Conservation (phyloP, 192 early-diverging fungal species). For the Thoreauomyces humboldtii region DNA sequence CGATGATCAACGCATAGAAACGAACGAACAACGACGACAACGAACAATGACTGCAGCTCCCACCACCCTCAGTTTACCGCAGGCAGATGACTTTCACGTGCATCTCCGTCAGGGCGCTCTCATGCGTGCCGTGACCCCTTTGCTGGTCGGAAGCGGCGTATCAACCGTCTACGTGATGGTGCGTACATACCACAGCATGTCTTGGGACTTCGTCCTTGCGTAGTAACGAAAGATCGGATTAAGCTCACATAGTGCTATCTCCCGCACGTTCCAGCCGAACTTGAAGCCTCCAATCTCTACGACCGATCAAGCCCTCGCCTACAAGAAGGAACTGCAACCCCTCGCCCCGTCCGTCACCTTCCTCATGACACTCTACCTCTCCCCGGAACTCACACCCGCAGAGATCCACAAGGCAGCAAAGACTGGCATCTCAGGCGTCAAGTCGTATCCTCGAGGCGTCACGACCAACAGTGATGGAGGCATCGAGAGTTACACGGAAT, state of each 20-base stretch:
- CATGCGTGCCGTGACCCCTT: slow-evolving; percentile 86
- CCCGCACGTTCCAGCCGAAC: slow-evolving; percentile 70
- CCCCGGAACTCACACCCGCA: slow-evolving; percentile 81
- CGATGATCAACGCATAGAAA: too few relatives aligned
- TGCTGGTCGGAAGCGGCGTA: slow-evolving; percentile 75
- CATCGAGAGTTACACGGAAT: slow-evolving; percentile 82
- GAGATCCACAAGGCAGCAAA: slow-evolving; percentile 83
- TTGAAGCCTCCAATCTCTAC: slow-evolving; percentile 85
- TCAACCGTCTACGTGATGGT: slow-evolving; percentile 91
- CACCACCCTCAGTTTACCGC: slow-evolving; percentile 19
- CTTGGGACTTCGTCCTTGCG: too few relatives aligned
- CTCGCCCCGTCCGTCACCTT: slow-evolving; percentile 85
- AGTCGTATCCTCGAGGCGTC: slow-evolving; percentile 92
- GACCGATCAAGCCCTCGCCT: slow-evolving; percentile 82
- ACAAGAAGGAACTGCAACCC: slow-evolving; percentile 74
- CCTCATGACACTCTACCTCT: slow-evolving; percentile 91
- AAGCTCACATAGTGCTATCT: neutral
- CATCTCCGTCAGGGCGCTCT: slow-evolving; percentile 84
- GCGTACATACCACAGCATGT: too few relatives aligned
- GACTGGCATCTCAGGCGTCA: slow-evolving; percentile 83
- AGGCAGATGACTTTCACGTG: slow-evolving; percentile 80
- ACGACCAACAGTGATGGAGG: slow-evolving; percentile 97
- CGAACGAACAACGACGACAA: too few relatives aligned
- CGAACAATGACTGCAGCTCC: too few relatives aligned
- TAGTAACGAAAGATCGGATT: too few relatives aligned